Base-by-base conservation (phyloP, 306 rosid species). In the Gynostemma pentaphyllum region DNA sequence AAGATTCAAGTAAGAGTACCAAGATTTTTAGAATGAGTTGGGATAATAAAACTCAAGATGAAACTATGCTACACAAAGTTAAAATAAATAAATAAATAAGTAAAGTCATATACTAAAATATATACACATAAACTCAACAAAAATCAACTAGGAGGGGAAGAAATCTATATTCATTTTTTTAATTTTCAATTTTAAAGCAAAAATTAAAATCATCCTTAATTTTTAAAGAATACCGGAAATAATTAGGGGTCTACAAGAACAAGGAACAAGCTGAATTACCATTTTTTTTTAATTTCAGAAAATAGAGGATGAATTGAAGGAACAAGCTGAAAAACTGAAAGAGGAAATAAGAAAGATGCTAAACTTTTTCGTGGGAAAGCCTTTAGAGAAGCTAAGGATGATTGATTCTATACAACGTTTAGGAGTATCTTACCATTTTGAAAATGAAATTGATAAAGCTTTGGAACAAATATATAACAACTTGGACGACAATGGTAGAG, bases 401-500 rank as follows among this genome's bases (percentile, higher is more conserved):
- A 69, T 83, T 16, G 76, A 77, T 13, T 42, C 66, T 14, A 3
- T 83, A n/a, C 80, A 83, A 16, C 78, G 76, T 2, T 60, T 23
- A 5, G 76, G 59, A 18, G 13, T 48, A 12, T 60, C 74, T 9
- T 62, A 76, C 23, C 76, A 84, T 56, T 78, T 81, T 27, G 79
- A 84, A 40, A 5, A 1, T 9, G 82, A 84, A 30, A 69, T 76
- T 42, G 68, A 70, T 4, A 18, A 64, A 29, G 15, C 71, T 23
- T 37, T 81, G 49, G 39, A 61, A 9, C 45, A 56, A 6, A 53
- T 76, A 46, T 34, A 75, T 12, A 21, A 49, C 0, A 45, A 11
- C 7, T 18, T 3, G 12, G 42, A 24, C 19, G 41, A n/a, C 28
- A 56, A 55, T 41, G 44, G 22, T 0, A 51, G 13, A 41, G 45